Percentiles rank a stretch among this genome's conserved stretches.
phyloP scores from a whole-genome alignment of 306 rosid species.

The Cicer chorassanicum region DNA sequence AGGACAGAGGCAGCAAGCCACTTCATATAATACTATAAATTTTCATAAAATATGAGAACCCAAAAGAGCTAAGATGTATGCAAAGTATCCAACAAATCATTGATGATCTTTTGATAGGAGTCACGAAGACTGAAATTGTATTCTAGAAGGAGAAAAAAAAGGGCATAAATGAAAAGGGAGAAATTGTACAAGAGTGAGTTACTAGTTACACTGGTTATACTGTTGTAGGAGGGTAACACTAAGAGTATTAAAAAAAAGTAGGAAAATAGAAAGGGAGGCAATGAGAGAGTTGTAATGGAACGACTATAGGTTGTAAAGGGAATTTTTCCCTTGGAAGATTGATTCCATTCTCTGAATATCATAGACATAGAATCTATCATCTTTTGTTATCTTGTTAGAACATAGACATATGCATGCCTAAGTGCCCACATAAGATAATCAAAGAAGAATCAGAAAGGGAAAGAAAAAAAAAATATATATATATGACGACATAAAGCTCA shows the following conservation, averaged over 20 bases:
- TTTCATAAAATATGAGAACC: conserved; percentile 23
- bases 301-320: background rate
- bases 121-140: background rate
- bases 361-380: background rate
- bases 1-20: conserved; percentile 11
- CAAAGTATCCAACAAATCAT: conserved; percentile 15
- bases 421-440: background rate
- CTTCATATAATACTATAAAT: conserved; percentile 11
- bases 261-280: conserved; percentile 3
- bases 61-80: conserved; percentile 17
- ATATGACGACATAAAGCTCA: background rate
- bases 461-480: background rate
- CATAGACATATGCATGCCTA: background rate
- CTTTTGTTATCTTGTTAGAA: conserved; percentile 7
- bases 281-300: background rate
- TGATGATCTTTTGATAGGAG: background rate
- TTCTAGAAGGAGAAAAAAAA: background rate
- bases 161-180: background rate
- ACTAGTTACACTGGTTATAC: conserved; percentile 6
- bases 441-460: conserved; percentile 14
- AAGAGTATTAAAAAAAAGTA: conserved; percentile 7
- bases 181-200: background rate
- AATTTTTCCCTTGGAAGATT: conserved; percentile 12
- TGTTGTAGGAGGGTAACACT: conserved; percentile 5
- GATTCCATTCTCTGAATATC: background rate